Conservation (phyloP, 2,329 filamentous ascomycete species). For the Lachnellula cervina region DNA sequence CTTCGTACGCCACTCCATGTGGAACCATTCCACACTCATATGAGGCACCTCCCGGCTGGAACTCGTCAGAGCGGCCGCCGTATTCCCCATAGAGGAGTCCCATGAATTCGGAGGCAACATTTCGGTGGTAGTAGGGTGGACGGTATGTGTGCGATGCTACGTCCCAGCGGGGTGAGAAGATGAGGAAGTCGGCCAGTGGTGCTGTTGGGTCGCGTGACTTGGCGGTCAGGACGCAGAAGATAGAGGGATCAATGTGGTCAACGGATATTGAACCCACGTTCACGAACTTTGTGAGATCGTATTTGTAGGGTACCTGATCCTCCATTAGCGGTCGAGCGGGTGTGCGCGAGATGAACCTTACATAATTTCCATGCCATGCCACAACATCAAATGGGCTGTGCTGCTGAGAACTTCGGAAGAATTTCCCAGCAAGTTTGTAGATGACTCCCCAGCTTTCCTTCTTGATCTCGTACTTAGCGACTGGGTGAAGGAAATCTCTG, state of each 20-base stretch:
- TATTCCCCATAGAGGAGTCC: slow-evolving; percentile 40
- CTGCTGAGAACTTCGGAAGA: slow-evolving; percentile 59
- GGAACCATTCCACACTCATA: slow-evolving; percentile 41
- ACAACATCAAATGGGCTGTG: slow-evolving; percentile 75
- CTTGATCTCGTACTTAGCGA: slow-evolving; percentile 46
- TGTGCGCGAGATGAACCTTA: neutral
- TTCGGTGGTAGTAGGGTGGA: slow-evolving; percentile 54
- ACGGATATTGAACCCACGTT: slow-evolving; percentile 53
- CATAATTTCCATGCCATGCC: slow-evolving; percentile 66
- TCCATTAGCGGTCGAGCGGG: slow-evolving; percentile 17
- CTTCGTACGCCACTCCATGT: slow-evolving; percentile 44
- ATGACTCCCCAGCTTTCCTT: slow-evolving; percentile 30
- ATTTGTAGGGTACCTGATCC: slow-evolving; percentile 59
- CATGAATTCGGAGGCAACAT: slow-evolving; percentile 47
- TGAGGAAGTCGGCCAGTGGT: slow-evolving; percentile 60
- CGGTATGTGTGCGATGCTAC: slow-evolving; percentile 56
- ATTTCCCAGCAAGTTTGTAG: slow-evolving; percentile 60
- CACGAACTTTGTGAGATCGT: slow-evolving; percentile 62
- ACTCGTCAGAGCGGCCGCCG: slow-evolving; percentile 63
- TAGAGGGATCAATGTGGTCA: slow-evolving; percentile 63
- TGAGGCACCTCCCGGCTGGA: slow-evolving; percentile 42
- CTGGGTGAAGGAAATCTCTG: slow-evolving; percentile 59
- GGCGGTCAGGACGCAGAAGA: slow-evolving; percentile 62
- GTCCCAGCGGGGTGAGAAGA: slow-evolving; percentile 64
- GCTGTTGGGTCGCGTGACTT: slow-evolving; percentile 49